Base-by-base conservation (phyloP, 768 basidiomycete genomes). In the Sarcomyxa edulis region DNA sequence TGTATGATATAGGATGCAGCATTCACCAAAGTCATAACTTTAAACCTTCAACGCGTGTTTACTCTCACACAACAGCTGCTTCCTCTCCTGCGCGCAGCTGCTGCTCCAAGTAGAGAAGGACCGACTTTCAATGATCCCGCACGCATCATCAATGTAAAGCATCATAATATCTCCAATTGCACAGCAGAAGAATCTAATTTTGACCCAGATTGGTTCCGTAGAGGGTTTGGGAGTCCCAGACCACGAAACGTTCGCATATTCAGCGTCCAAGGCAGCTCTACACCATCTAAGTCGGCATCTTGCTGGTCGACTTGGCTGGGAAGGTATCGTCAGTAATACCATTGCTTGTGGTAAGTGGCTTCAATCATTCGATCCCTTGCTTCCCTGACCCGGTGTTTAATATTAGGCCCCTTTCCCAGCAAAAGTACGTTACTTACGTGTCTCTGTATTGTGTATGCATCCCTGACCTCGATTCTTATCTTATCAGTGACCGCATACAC, bases 21-120 rank as follows among this genome's bases (percentile, higher is more conserved):
- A 6, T 81, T 74, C 52, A 68, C 69, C 7, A 82, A 82, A 52
- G 65, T 84, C 32, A 49, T 84, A 39, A 78, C 66, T 5, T 54
- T 83, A 30, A 81, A 83, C 55, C 49, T 81, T 14, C 77, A 79
- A 48, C 65, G 78, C 5, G 77, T 79, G 6, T 83, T 82, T 52
- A 79, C 74, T 1, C 51, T 83, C 21, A 79, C 74, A 6, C 81
- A 83, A 50, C 72, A 72, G 49, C 58, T 76, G 10, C 53, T 80
- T 1, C 80, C 80, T 6, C 59, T 84, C 10, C 62, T 83, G 7
- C 66, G 70, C 2, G 66, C 65, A 12, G 73, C 62, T 14, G 69
- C 65, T 3, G 53, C 55, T 40, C 55, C 64, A 22, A 39, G 72
- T 18, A 46, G 51, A 48, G 49, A 55, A 10, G 65, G 58, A 9